Percentiles rank a stretch among this genome's conserved stretches.
Conservation (phyloP, 768 basidiomycete genomes). For the Porpolomopsis calyptriformis region DNA sequence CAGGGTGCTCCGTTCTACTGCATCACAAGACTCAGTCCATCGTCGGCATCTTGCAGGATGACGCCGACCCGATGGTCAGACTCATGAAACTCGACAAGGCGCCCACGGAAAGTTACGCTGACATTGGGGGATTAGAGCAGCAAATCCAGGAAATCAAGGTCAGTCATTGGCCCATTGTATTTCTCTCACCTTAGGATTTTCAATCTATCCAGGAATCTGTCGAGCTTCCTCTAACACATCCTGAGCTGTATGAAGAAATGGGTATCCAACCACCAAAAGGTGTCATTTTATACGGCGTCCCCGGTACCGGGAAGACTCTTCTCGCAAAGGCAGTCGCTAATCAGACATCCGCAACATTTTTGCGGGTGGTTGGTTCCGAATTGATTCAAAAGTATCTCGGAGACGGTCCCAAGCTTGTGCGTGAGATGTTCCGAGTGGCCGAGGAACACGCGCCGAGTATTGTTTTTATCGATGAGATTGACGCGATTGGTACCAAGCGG, state of each 20-base stretch:
- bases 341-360: constrained; percentile 95
- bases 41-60: constrained; percentile 92
- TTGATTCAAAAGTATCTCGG: constrained; percentile 99
- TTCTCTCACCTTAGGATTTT: constrained; percentile 2
- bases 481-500: constrained; percentile 97
- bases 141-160: constrained; percentile 99
- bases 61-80: constrained; percentile 90
- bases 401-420: constrained; percentile 95
- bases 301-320: constrained; percentile 96
- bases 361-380: constrained; percentile 95
- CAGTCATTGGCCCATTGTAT: neutral
- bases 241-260: constrained; percentile 99
- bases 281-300: constrained; percentile 97
- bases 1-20: constrained; percentile 86
- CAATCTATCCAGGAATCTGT: constrained; percentile 70
- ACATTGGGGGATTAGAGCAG: constrained; percentile 90
- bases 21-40: constrained; percentile 95
- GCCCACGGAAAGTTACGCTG: constrained; percentile 96
- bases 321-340: constrained; percentile 97
- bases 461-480: constrained; percentile 99
- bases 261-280: constrained; percentile 99
- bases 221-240: constrained; percentile 93
- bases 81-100: constrained; percentile 99
- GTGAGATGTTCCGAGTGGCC: constrained; percentile 93
- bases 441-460: constrained; percentile 98